phyloP scores from a whole-genome alignment of 2,329 filamentous ascomycete genomes.

The Diplocarpon rosae region DNA sequence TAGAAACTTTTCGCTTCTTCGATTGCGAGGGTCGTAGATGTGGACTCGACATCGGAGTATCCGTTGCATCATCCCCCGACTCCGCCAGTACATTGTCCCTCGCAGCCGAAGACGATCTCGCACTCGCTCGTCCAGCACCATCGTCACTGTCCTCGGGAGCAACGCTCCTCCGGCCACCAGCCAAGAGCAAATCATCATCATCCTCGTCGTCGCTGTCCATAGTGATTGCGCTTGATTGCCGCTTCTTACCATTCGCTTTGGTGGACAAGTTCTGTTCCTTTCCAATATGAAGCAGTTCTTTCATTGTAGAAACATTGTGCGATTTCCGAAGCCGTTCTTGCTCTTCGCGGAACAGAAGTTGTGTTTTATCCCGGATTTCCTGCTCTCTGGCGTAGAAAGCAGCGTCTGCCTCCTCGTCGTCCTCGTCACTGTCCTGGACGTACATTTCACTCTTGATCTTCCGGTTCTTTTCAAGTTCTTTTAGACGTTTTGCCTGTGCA shows the following conservation, averaged over 20 bases:
- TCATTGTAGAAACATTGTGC: conserved; percentile 23
- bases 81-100: conserved; percentile 23
- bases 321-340: conserved; percentile 48
- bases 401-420: conserved; percentile 63
- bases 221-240: conserved; percentile 14
- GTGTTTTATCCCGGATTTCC: conserved; percentile 39
- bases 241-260: conserved; percentile 16
- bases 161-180: conserved; percentile 6
- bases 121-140: conserved; percentile 19
- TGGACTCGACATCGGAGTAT: conserved; percentile 33
- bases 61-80: conserved; percentile 26
- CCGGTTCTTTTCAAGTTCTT: conserved; percentile 62
- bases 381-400: conserved; percentile 74
- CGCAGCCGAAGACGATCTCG: conserved; percentile 16
- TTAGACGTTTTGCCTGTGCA: conserved; percentile 49
- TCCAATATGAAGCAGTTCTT: conserved; percentile 20
- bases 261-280: conserved; percentile 6
- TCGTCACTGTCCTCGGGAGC: conserved; percentile 25
- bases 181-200: conserved; percentile 6
- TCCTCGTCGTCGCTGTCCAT: conserved; percentile 24
- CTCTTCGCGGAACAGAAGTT: conserved; percentile 37
- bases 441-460: conserved; percentile 79
- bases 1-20: conserved; percentile 30
- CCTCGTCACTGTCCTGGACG: conserved; percentile 67
- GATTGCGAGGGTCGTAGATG: conserved; percentile 24